Evolutionary conservation across 345 rosid genomes (phyloP), one percentile per base, ranked within the genome.

Genomic region (Odontarrhena argentea): DNA sequence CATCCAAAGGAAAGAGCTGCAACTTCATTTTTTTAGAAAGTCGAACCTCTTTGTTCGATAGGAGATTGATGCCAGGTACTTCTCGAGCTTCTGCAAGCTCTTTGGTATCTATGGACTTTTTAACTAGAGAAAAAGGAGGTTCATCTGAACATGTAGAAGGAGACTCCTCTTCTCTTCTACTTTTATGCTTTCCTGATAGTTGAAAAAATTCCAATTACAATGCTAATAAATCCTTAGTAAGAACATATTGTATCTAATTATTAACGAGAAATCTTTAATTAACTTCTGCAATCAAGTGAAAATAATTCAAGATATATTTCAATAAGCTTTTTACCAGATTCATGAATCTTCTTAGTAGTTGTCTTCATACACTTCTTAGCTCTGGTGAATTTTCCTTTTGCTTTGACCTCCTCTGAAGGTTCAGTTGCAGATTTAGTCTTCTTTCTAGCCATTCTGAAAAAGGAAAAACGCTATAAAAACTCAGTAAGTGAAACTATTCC

Each of bases 1-100:
- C 82, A 84, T 94, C 92, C 9, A 80, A 9, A 30, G 99, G 97
- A 75, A 91, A 94, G 13, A 91, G 95, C 80, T 87, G 97, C 82
- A 90, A 74, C 86, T 85, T 88, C 54, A 93, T 74, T 79, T 90
- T 93, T 36, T 61, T 48, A 11, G 68, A 80, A 60, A 68, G 77
- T 60, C 12, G 64, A 65, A 58, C 70, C 14, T 36, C 51, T 73
- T 79, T 78, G 32, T 63, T 58, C 25, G 82, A 69, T 60, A 65
- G 58, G 53, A 54, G 70, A 63, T 74, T 55, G n/a, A 60, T 49
- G 12, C 35, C 37, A 18, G 77, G 65, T 41, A 49, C 55, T 57
- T 40, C 49, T 34, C 68, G 71, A 56, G 45, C 37, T 41, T 34
- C 36, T 32, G 36, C 36, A 32, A 32, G 6, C 54, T 74, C 71